Evolutionary conservation across 2,329 filamentous ascomycete genomes (phyloP).

Genomic region (Hypoxylon rubiginosum): DNA sequence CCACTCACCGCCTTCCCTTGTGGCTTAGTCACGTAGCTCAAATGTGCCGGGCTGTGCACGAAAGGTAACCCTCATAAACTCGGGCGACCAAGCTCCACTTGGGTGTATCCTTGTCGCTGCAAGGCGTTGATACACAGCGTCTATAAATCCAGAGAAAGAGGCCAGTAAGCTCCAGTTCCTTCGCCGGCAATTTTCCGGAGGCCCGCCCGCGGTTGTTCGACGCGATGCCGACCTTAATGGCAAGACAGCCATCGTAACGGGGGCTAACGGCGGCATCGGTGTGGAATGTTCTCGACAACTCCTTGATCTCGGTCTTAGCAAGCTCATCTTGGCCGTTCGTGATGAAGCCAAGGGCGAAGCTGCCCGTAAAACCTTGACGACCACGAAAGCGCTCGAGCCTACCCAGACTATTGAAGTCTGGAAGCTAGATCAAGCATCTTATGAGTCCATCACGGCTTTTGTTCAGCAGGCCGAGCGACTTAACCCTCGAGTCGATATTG

Average conservation of each 20-base stretch:
- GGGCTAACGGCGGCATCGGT: constrained; percentile 56
- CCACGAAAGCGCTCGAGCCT: constrained; percentile 14
- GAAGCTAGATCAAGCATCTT: constrained; percentile 54
- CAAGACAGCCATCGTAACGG: constrained; percentile 57
- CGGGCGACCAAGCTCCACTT: too few species aligned
- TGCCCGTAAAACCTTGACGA: constrained; percentile 36
- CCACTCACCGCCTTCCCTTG: too few species aligned
- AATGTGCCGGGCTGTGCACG: too few species aligned
- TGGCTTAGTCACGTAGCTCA: too few species aligned
- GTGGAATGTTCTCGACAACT: constrained; percentile 52
- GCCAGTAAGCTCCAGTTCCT: background rate
- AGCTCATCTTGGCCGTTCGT: constrained; percentile 56
- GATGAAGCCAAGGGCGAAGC: constrained; percentile 44
- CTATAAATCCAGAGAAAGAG: constrained; percentile 1
- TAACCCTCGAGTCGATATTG: constrained; percentile 54
- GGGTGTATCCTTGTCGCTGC: too few species aligned
- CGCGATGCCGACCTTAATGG: constrained; percentile 25
- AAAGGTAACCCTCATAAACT: too few species aligned
- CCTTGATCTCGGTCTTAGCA: constrained; percentile 49
- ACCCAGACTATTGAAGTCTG: constrained; percentile 54
- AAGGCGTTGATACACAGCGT: too few species aligned
- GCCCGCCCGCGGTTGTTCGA: constrained; percentile 1
- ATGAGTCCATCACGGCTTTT: constrained; percentile 57
- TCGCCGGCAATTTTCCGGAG: constrained; percentile 3
- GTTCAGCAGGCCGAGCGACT: constrained; percentile 51